Evolutionary conservation across 1,139 yeast genomes (phyloP).

Genomic region (Petasospora rhodanensis): DNA sequence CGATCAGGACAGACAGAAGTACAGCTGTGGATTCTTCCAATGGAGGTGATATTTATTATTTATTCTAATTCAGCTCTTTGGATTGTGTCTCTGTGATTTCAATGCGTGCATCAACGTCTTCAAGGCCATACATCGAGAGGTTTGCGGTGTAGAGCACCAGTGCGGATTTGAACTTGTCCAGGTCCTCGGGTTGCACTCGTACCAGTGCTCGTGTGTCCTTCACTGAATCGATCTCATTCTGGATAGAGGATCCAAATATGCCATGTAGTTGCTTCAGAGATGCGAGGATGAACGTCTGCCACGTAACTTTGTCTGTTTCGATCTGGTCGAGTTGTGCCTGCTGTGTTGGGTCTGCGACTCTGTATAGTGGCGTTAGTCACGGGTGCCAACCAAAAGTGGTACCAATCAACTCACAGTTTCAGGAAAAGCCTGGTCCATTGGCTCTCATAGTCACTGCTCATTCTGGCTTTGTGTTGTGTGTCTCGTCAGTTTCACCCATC

Average conservation of each 20-base stretch:
- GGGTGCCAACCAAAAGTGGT: background rate
- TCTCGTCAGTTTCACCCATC: no score
- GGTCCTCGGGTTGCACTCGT: constrained; percentile 28
- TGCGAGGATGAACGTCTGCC: constrained; percentile 32
- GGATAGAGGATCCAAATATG: constrained; percentile 34
- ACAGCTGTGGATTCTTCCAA: constrained; percentile 36
- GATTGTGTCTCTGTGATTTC: background rate
- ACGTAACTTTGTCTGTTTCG: constrained; percentile 26
- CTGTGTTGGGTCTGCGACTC: constrained; percentile 5
- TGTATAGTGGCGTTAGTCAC: background rate
- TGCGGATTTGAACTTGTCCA: constrained; percentile 27
- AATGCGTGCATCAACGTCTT: constrained; percentile 1
- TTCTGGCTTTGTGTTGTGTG: no score
- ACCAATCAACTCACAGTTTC: constrained; percentile 11
- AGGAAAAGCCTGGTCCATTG: constrained; percentile 8
- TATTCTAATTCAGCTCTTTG: constrained; percentile 1
- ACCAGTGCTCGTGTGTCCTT: constrained; percentile 25
- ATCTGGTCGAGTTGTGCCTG: constrained; percentile 3
- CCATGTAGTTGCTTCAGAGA: constrained; percentile 35
- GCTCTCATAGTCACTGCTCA: no score
- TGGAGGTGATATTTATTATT: constrained; percentile 28
- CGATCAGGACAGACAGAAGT: constrained; percentile 21
- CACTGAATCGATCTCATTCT: constrained; percentile 26
- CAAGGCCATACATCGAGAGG: constrained; percentile 7
- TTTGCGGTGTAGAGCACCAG: constrained; percentile 25